Percentiles rank a stretch among this genome's conserved stretches.
phyloP scores from a whole-genome alignment of 2,329 filamentous ascomycete genomes.

The Botrytis cinerea region DNA sequence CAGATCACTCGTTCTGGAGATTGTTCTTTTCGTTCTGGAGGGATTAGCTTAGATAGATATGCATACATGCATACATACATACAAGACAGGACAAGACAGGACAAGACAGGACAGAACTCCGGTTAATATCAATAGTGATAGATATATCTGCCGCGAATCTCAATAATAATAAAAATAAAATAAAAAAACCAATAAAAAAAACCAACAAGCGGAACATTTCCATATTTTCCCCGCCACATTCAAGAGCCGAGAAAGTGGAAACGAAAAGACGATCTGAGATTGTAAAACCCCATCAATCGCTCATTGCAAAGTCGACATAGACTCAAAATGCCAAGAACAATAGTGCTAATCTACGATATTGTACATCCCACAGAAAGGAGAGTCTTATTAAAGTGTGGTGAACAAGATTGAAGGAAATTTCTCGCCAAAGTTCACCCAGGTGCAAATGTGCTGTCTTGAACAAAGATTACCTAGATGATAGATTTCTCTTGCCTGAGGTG shows the following conservation, averaged over 20 bases:
- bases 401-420: not conserved
- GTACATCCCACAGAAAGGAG: accelerated
- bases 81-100: no score
- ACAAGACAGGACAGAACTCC: no score
- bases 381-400: accelerated
- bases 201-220: not conserved
- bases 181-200: no score
- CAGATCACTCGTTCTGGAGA: accelerated
- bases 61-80: no score
- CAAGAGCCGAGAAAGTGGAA: no score
- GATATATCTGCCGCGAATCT: no score
- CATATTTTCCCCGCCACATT: accelerated
- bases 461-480: not conserved
- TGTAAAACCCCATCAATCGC: no score
- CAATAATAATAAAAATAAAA: no score
- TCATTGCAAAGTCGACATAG: accelerated
- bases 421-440: accelerated
- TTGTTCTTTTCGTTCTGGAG: accelerated
- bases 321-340: not conserved
- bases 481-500: no score
- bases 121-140: no score
- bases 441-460: not conserved
- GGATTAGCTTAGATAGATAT: accelerated
- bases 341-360: accelerated
- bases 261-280: no score